Evolutionary conservation across 139 green algal species (phyloP).

Genomic region (Nannochloris sp.): DNA sequence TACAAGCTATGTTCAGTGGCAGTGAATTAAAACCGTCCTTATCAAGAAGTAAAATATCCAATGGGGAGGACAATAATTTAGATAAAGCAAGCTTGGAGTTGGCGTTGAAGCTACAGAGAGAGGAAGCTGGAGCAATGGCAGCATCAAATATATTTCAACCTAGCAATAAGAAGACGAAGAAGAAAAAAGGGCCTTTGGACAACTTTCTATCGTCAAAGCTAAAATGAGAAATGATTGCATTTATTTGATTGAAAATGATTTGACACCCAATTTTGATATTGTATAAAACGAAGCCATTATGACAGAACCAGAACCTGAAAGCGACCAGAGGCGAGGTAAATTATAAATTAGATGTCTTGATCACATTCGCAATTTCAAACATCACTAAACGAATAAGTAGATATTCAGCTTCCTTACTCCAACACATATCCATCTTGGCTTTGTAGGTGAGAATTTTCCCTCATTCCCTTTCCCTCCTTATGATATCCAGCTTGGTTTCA

Average conservation of each 20-base stretch:
- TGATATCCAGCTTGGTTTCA: conserved; percentile 77
- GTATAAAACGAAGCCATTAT: no score
- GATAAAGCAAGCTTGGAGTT: conserved; percentile 8
- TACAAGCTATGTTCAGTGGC: background rate
- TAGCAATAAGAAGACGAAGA: background rate
- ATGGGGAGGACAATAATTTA: background rate
- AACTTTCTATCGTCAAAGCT: no score
- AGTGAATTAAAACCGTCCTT: background rate
- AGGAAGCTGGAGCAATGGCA: conserved; percentile 1
- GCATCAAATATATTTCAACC: background rate
- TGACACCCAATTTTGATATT: no score
- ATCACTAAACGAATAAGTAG: no score
- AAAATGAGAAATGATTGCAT: background rate
- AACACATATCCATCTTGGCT: background rate
- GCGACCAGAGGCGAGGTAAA: no score
- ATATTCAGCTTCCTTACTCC: no score
- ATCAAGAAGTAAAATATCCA: background rate
- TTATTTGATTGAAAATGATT: background rate
- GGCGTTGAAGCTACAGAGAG: conserved; percentile 6
- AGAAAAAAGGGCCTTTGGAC: background rate
- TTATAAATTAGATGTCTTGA: no score
- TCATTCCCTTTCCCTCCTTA: conserved; percentile 85
- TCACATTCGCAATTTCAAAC: no score
- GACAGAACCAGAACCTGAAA: no score
- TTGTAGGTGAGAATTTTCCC: conserved; percentile 32